Evolutionary conservation across 2,329 filamentous ascomycete species (phyloP), one percentile per base, ranked within the genome.

Genomic region (Exophiala bonariae): DNA sequence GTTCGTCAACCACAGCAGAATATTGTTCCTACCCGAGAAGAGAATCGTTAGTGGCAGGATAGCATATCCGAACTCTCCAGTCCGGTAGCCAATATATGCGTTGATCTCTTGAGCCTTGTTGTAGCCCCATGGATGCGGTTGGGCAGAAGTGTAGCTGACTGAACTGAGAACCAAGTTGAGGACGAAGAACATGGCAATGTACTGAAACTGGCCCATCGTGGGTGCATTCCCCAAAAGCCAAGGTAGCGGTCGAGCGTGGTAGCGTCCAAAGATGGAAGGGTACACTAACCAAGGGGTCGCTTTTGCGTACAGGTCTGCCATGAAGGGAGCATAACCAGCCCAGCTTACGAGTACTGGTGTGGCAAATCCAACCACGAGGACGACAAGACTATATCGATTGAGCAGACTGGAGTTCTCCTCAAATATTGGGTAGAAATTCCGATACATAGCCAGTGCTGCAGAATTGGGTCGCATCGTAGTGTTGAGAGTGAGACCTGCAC

Each of bases 151-250:
- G 20, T 41, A 41, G 28, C 23, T 30, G n/a, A 41, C 38, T 14
- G 38, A 10, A 9, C 19, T 41, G 2, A 71, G 58, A 10, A 69
- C 36, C 10, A 67, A 44, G 49, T 75, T 75, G 16, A 73, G 55
- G 13, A 58, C 52, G 14, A 71, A 49, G 14, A 75, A 60, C 37
- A 70, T 59, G 9, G 62, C 34, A 26, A 79, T 71, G 56, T 72
- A 77, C 11, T 77, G 41, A 6, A 61, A 57, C 34, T 77, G 74
- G 1, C 73, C 73, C 1, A 65, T 47, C 1, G 70, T 76, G 0
- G 74, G 74, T 2, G 62, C 62, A 43, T 71, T 70, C 2, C 66
- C 63, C 7, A 66, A 57, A 3, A 62, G 58, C 32, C 42, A 67
- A 1, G 64, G 66, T 6, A 71, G 54, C 5, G 63, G 64, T 7